Evolutionary conservation across 768 basidiomycete genomes (phyloP), one percentile per base, ranked within the genome.

Genomic region (Phaeotremella fagi): DNA sequence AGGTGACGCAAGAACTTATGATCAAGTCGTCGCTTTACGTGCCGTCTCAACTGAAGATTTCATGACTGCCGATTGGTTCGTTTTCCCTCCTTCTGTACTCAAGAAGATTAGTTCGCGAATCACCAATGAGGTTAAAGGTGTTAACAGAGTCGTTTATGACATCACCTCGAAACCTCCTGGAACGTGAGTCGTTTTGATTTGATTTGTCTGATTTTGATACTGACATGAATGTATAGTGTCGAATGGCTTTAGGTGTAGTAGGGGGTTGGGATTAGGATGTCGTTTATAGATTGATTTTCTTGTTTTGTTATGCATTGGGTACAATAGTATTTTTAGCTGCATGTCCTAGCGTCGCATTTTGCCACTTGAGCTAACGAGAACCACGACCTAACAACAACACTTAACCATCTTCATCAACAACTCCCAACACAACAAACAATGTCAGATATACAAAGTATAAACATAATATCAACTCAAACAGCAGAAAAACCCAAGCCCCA

Each of bases 31-130:
- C 53, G 88, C 90, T 1, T 79, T 99, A 48, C 83, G 95, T 46
- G 95, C 95, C 2, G 94, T 98, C 7, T 86, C 88, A 71, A 85
- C 91, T n/a, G 94, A 97, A 72, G 95, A 99, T 75, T 99, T 99
- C 72, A 99, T 99, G 95, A 99, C 95, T 14, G 95, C 95, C 29
- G 94, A 98, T 73, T 98, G 94, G 94, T 97, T 88, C 77, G 84
- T 88, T n/a, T 99, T 98, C 81, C 92, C 94, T 24, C 78, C 90
- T 15, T 85, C 86, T 37, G 83, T 98, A 11, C 77, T 99, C 54
- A 84, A 86, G 57, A 84, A 85, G 62, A 90, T 99, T 67, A 97
- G 92, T 20, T 91, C 89, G 43, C 82, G 95, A 52, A 98, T 99
- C 60, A 99, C 95, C 31, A 99, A 98, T 74, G 95, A 99, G 75